These are phyloP conservation scores for Termitomyces titanicus DNA, from an alignment of 768 basidiomycete genomes.

Conservation along the genomic window DNA sequence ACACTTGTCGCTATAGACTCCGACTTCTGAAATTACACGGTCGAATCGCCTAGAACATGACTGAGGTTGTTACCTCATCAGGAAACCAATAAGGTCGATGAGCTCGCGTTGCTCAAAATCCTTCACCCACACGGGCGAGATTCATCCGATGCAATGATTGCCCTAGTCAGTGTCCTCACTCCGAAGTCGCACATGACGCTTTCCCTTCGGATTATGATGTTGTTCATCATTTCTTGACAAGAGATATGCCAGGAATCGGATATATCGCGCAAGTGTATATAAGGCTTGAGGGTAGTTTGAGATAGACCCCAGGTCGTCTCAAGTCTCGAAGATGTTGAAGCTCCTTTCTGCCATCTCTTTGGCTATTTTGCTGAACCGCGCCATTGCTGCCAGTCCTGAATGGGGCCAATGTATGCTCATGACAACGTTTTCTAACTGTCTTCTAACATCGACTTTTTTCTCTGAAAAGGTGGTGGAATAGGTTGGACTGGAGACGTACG, in stretches of 20 bases:
- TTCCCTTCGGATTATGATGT: neutral
- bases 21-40: too few species aligned
- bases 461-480: conserved; percentile 24
- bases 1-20: neutral
- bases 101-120: neutral
- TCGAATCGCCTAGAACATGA: too few species aligned
- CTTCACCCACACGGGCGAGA: neutral
- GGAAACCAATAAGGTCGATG: neutral
- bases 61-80: neutral
- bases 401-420: conserved; percentile 33
- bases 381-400: conserved; percentile 24
- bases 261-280: neutral
- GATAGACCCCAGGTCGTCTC: neutral
- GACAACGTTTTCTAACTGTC: neutral
- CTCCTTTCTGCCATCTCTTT: conserved; percentile 20
- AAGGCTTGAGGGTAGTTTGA: neutral
- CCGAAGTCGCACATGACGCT: neutral
- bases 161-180: neutral
- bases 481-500: conserved; percentile 30
- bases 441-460: neutral
- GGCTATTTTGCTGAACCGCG: conserved; percentile 17
- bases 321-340: conserved; percentile 16
- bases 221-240: neutral
- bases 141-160: neutral
- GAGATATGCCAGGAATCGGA: neutral